Conservation (phyloP, 306 rosid genomes). For the Quercus bicolor region DNA sequence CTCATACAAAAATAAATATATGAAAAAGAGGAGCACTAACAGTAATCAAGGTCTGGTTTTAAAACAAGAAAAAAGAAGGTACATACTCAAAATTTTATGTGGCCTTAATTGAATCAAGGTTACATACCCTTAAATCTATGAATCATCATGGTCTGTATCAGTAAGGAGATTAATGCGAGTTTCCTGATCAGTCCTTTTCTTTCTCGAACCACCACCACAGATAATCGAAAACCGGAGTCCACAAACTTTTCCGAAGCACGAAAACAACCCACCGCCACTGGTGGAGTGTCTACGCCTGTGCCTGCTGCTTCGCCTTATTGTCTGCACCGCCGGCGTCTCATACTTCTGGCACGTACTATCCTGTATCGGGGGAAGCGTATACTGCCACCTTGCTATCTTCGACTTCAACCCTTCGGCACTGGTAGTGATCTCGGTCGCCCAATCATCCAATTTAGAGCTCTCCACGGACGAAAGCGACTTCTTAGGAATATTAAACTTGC, state of each 20-base stretch:
- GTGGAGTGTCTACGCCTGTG: neutral
- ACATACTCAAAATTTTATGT: too few relatives aligned
- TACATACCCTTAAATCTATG: slow-evolving; percentile 5
- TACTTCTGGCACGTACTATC: slow-evolving; percentile 16
- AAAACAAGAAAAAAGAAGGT: too few relatives aligned
- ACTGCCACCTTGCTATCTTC: slow-evolving; percentile 71
- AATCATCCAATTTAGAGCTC: slow-evolving; percentile 43
- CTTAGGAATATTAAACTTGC: neutral
- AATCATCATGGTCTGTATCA: slow-evolving; percentile 47
- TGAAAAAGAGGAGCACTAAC: neutral
- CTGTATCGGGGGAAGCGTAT: slow-evolving; percentile 53
- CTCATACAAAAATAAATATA: neutral
- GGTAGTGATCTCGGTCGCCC: slow-evolving; percentile 45
- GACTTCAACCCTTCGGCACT: slow-evolving; percentile 54
- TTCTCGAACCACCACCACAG: slow-evolving; percentile 47
- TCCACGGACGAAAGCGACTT: neutral
- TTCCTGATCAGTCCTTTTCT: slow-evolving; percentile 23
- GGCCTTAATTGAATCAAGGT: too few relatives aligned
- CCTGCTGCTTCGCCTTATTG: neutral
- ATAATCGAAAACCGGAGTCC: slow-evolving; percentile 63
- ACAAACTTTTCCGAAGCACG: slow-evolving; percentile 63
- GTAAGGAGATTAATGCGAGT: slow-evolving; percentile 14
- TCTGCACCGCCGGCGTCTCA: neutral
- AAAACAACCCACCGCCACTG: slow-evolving; percentile 33
- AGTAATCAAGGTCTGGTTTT: neutral